A percentile compares a stretch with the other conserved stretches of the same genome.
Evolutionary conservation across 495 filamentous ascomycete species (phyloP).

Genomic region (Parachaetomium inaequale): DNA sequence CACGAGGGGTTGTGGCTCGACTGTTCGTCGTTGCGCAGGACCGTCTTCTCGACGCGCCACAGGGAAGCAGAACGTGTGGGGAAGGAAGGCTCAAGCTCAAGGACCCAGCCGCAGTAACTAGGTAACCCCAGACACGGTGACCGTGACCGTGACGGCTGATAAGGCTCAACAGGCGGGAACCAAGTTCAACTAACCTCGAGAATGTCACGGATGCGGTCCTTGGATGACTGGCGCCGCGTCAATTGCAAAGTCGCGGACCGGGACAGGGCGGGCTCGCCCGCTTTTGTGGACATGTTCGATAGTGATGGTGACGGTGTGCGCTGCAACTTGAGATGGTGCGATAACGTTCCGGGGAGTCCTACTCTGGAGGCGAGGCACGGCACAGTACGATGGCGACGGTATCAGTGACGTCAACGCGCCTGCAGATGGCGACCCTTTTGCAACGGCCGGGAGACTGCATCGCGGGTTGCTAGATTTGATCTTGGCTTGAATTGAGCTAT

Average conservation of each 20-base stretch:
- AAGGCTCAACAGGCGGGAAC: background rate
- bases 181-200: conserved; percentile 48
- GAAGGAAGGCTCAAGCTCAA: background rate
- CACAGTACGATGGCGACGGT: conserved; percentile 2
- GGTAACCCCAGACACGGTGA: background rate
- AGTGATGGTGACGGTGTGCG: too few species aligned
- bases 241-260: conserved; percentile 16
- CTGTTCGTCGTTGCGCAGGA: background rate
- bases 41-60: background rate
- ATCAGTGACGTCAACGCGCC: conserved; percentile 15
- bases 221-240: conserved; percentile 31
- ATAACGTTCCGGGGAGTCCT: too few species aligned
- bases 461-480: background rate
- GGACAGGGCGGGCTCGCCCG: background rate
- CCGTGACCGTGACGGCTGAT: background rate
- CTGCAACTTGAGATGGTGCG: background rate
- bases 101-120: background rate
- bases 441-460: background rate
- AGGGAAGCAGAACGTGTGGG: conserved; percentile 1
- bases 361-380: background rate
- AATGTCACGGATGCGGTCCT: conserved; percentile 42
- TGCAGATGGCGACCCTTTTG: conserved; percentile 11
- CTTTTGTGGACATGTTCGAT: conserved; percentile 16
- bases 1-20: background rate
- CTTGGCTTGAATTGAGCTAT: background rate